phyloP scores from a whole-genome alignment of 164 flowering plant species.

The Nymphaea thermarum region DNA sequence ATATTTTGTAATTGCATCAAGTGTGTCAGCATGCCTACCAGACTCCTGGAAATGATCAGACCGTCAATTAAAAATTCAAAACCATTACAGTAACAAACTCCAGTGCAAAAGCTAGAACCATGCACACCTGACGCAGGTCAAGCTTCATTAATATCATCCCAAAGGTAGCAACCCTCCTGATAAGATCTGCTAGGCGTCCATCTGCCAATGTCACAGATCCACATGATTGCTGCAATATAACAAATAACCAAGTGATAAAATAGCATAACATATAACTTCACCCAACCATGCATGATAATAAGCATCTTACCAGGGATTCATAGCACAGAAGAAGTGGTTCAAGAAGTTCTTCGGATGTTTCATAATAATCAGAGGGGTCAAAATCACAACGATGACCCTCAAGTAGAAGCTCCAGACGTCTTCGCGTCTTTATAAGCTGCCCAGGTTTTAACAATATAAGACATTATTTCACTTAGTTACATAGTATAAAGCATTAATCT shows the following conservation, averaged over 20 bases:
- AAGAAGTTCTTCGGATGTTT: slow-evolving; percentile 63
- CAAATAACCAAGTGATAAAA: background rate
- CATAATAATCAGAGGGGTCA: slow-evolving; percentile 70
- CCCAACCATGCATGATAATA: background rate
- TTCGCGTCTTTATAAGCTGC: slow-evolving; percentile 67
- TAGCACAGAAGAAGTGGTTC: slow-evolving; percentile 82
- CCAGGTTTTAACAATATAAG: no score
- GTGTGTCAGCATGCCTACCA: slow-evolving; percentile 76
- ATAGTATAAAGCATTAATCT: no score
- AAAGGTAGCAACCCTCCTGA: slow-evolving; percentile 82
- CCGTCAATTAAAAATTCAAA: background rate
- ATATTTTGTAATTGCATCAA: slow-evolving; percentile 82
- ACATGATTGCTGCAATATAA: slow-evolving; percentile 62
- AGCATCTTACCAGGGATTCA: slow-evolving; percentile 62
- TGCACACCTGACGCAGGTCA: slow-evolving; percentile 83
- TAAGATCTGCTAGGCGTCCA: slow-evolving; percentile 86
- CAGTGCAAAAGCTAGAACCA: no score
- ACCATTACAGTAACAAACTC: no score
- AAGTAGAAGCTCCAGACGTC: slow-evolving; percentile 70
- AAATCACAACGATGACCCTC: slow-evolving; percentile 85
- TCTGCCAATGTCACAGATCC: slow-evolving; percentile 85
- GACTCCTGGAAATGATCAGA: slow-evolving; percentile 52
- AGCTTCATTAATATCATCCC: slow-evolving; percentile 94
- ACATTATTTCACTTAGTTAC: no score
- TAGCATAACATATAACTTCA: background rate